Base-by-base conservation (phyloP, 768 basidiomycete genomes). In the Lactarius deliciosus region DNA sequence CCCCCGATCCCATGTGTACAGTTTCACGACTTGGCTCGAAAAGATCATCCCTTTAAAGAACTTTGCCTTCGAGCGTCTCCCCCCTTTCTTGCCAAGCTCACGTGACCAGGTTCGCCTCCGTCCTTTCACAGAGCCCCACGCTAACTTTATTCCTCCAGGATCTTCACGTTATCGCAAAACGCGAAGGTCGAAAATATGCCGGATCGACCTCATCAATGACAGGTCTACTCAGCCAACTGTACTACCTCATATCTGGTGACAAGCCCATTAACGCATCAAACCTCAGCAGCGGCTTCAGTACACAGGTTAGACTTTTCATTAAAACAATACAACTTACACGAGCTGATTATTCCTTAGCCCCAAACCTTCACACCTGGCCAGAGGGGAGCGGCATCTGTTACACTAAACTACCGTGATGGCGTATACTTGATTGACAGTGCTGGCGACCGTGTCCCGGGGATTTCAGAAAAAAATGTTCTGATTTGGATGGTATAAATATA, bases 161-260 rank as follows among this genome's bases (percentile, higher is more conserved):
- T 64, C 77, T 96, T 11, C 80, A 81, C 67, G 71, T 73, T 11
- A 77, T 96, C 16, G 89, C 91, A 1, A 80, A 82, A 69, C 75
- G 77, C 53, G 81, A 91, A 66, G 76, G 81, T 0, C 83, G 84
- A 53, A 79, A 72, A 32, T 97, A 91, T 74, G 85, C 85, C 2
- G 96, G 96, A 4, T 96, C 93, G 3, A 98, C 96, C 0, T 96
- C 94, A 9, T 94, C 93, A 1, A 76, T 97, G 60, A 89, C 93
- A 0, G 88, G 90, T 41, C 86, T 95, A 72, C 80, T 97, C 53
- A 82, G 86, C 54, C 94, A 98, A 57, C 85, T 96, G 20, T 98
- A 97, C 74, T 93, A 94, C 73, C 81, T 94, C 20, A 79, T 97
- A 5, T 94, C 92, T 28, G 84, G 84, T 22, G 83, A 88, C 69